Evolutionary conservation across 306 rosid species (phyloP), one percentile per base, ranked within the genome.

Genomic region (Cicer bijugum): DNA sequence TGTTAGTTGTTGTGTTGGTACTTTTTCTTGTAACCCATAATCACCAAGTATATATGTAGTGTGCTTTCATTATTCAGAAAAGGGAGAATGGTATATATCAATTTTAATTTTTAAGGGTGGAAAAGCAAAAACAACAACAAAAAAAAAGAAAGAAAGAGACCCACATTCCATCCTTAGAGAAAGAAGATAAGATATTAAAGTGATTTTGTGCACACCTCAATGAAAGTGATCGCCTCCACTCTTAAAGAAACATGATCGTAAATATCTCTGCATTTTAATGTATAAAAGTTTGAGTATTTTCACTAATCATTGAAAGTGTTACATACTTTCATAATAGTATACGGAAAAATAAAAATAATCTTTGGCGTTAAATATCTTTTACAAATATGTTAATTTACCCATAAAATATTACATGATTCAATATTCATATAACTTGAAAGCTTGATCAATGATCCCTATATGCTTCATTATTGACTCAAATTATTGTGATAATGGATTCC

Each of bases 41-140:
- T 23, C 33, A 23, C 33, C 2, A 23, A 23, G 4, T 23, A 23
- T 23, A 3, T 23, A 23, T 23, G 33, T 23, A 23, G 33, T 23
- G 33, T 23, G 33, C 4, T 23, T 47, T 9, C 23, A 51, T 51
- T 51, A 51, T 51, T 14, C 19, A 12, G 10, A 14, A 78, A 73
- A 75, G 69, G 40, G 15, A 55, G 55, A 56, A 9, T 15, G 64
- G 23, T 59, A 70, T 37, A 48, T 75, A 39, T 35, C 48, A 63
- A 65, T 73, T 75, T 79, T 38, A 87, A 63, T 61, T 73, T 75
- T 79, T 38, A 87, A 85, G 80, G 88, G 80, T 87, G 84, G 79
- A 81, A 87, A 82, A 71, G 84, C 70, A 81, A 81, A 2, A 1
- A 88, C 0, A 79, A 85, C 85, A 76, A 66, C 69, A 28, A 65